Evolutionary conservation across 495 filamentous ascomycete species (phyloP).

Genomic region (Hypoxylon cercidicola): DNA sequence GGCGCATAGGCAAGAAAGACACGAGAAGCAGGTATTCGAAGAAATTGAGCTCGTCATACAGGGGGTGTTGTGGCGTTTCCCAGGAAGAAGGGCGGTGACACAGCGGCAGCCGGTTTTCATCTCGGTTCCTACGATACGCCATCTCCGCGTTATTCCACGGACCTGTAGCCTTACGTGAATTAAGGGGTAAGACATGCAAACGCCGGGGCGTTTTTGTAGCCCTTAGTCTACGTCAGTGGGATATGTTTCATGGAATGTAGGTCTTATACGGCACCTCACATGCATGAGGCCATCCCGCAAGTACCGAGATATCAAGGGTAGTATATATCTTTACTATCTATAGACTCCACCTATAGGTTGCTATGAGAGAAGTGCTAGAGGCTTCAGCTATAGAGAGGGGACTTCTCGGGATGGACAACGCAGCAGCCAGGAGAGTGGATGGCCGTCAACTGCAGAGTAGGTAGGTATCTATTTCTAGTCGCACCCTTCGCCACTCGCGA

Average conservation of each 20-base stretch:
- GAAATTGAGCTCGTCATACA: background rate
- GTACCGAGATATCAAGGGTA: background rate
- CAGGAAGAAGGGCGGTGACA: constrained; percentile 3
- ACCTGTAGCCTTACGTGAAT: background rate
- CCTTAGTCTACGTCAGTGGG: background rate
- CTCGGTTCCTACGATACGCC: background rate
- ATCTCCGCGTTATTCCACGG: background rate
- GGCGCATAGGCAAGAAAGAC: background rate
- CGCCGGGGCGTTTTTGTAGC: background rate
- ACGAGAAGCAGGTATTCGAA: background rate
- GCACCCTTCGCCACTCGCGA: background rate
- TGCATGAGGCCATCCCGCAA: too few relatives aligned
- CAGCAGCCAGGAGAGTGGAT: too few relatives aligned
- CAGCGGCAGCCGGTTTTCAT: background rate
- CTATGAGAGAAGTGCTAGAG: too few relatives aligned
- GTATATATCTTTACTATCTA: background rate
- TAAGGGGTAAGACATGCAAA: background rate
- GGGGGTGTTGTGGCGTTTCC: background rate
- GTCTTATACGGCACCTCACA: too few relatives aligned
- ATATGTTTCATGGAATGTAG: constrained; percentile 4
- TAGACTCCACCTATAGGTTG: too few relatives aligned
- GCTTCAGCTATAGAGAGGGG: too few relatives aligned
- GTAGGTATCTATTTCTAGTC: constrained; percentile 6
- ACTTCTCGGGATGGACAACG: too few relatives aligned
- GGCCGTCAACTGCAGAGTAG: too few relatives aligned